Base-by-base conservation (phyloP, 1,284 basidiomycete species). In the Austroboletus niveus region DNA sequence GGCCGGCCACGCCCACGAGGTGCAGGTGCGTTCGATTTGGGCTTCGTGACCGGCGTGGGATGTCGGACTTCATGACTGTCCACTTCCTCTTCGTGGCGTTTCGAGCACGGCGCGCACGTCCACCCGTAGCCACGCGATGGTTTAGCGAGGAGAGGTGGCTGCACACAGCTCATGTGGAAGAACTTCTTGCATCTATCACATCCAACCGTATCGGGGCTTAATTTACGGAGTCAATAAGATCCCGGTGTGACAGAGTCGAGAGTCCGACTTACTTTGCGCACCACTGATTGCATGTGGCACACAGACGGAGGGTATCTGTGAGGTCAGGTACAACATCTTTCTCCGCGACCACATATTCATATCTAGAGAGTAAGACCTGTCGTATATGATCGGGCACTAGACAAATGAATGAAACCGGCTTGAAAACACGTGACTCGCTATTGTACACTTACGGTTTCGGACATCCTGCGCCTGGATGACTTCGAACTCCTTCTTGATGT, bases 401-500 rank as follows among this genome's bases (percentile, higher is more conserved):
- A 48, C 12, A 42, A 48, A 59, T 53, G 49, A 49, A 51, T 55
- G 46, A 50, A 45, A 48, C 47, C 46, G 52, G 49, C 57, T 49
- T 50, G 54, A 48, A 57, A 57, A 59, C 56, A 56, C 52, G 59
- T 56, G 62, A 57, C 56, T 48, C 59, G 50, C 12, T 39, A 55
- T 42, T 53, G 53, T 54, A 54, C 45, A 62, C 92, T 63, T 68
- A 97, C 94, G 78, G 70, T 99, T 99, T 60, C 87, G 84, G 52
- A 97, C 85, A 63, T 89, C 89, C 44, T 82, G 82, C 27, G 92
- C 85, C 49, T 91, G 87, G 53, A 99, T 86, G 59, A 98, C 89
- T 70, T 99, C 97, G 72, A 96, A 98, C 73, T 97, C 96, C 69
- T 94, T 92, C 75, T 97, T 95, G 71, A 98, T 92, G 74, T 98